These are phyloP conservation scores for Phytophthora cactorum DNA, from an alignment of 352 stramenopile species.

Conservation along the genomic window DNA sequence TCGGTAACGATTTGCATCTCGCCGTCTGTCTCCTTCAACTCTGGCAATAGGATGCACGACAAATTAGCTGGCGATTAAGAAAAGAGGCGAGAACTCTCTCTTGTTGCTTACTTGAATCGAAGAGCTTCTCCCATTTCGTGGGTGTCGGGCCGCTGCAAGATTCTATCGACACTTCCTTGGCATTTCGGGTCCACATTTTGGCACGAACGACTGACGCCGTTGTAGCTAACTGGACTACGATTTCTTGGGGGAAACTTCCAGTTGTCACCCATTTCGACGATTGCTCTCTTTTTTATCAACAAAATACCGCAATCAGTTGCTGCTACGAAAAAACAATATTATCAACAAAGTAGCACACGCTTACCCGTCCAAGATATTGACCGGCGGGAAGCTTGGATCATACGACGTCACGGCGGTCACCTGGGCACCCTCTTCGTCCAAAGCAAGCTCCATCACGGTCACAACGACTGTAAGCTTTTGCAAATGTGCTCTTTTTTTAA, in stretches of 20 bases:
- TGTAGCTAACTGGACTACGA: slow-evolving; percentile 82
- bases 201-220: slow-evolving; percentile 76
- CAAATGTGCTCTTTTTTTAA: slow-evolving; percentile 7
- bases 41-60: slow-evolving; percentile 31
- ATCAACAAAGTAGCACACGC: neutral
- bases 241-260: slow-evolving; percentile 81
- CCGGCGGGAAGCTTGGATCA: slow-evolving; percentile 66
- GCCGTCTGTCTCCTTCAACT: slow-evolving; percentile 81
- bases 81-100: neutral
- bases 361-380: slow-evolving; percentile 85
- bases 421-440: slow-evolving; percentile 84
- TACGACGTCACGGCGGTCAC: slow-evolving; percentile 84
- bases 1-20: slow-evolving; percentile 85
- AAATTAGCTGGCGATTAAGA: slow-evolving; percentile 1
- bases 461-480: slow-evolving; percentile 11
- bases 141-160: slow-evolving; percentile 69
- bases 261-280: slow-evolving; percentile 86
- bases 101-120: slow-evolving; percentile 62
- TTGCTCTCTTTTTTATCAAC: slow-evolving; percentile 53
- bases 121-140: slow-evolving; percentile 85
- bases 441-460: slow-evolving; percentile 71
- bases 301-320: neutral
- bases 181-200: slow-evolving; percentile 83
- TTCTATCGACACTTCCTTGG: slow-evolving; percentile 77
- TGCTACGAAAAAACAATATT: neutral